Conservation (phyloP, 2,329 filamentous ascomycete genomes). For the Sclerotinia sclerotiorum region DNA sequence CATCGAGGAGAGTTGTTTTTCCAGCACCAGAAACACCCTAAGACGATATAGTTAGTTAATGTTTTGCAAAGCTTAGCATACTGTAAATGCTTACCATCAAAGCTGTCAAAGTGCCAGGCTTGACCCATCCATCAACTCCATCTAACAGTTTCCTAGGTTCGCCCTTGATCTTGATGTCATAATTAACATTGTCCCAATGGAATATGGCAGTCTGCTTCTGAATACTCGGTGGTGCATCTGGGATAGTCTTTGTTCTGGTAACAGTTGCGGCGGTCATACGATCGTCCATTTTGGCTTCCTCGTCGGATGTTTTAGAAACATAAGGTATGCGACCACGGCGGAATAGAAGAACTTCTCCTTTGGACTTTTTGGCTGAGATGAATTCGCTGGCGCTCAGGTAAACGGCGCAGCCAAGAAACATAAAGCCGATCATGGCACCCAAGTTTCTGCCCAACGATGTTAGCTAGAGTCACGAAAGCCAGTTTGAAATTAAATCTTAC, state of each 20-base stretch:
- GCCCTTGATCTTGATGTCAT: conserved; percentile 72
- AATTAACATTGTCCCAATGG: conserved; percentile 49
- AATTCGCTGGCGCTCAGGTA: conserved; percentile 68
- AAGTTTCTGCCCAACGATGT: conserved; percentile 50
- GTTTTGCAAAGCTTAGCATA: background rate
- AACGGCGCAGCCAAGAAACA: conserved; percentile 57
- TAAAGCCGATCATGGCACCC: conserved; percentile 66
- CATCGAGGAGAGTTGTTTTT: conserved; percentile 87
- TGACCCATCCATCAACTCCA: conserved; percentile 89
- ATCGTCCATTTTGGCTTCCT: conserved; percentile 30
- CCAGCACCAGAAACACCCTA: conserved; percentile 67
- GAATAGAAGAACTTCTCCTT: conserved; percentile 76
- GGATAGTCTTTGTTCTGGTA: conserved; percentile 55
- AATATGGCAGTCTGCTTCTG: conserved; percentile 53
- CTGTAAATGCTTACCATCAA: conserved; percentile 57
- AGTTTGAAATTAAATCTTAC: conserved; percentile 12
- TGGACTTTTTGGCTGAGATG: conserved; percentile 66
- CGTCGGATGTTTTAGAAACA: conserved; percentile 27
- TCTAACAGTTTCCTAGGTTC: conserved; percentile 76
- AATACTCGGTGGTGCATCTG: conserved; percentile 35
- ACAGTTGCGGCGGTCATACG: conserved; percentile 44
- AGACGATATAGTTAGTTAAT: background rate
- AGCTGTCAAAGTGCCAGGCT: conserved; percentile 85
- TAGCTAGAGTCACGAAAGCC: conserved; percentile 33
- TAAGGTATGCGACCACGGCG: conserved; percentile 59